These are phyloP conservation scores for Schrenkiella parvula DNA, from an alignment of 345 rosid species.

Conservation along the genomic window DNA sequence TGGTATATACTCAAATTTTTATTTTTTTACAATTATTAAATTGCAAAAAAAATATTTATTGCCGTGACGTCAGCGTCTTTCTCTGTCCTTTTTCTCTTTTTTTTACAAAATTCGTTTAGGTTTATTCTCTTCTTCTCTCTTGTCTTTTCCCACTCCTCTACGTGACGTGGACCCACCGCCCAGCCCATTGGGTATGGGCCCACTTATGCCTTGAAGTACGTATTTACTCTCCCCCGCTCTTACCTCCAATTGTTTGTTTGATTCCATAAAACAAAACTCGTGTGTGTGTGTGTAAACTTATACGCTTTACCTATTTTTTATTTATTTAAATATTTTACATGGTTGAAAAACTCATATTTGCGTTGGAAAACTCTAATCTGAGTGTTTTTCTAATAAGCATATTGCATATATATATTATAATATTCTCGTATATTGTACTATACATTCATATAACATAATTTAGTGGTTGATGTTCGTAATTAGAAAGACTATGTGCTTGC, in stretches of 20 bases:
- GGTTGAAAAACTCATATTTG: background rate
- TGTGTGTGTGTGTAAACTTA: background rate
- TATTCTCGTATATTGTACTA: background rate
- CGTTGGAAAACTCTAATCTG: background rate
- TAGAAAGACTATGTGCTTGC: background rate
- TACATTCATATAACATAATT: background rate
- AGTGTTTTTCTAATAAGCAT: too few relatives aligned
- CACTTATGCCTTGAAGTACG: background rate
- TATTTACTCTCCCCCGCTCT: background rate
- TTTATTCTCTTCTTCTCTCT: slow-evolving; percentile 5
- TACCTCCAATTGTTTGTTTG: background rate
- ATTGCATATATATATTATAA: too few relatives aligned
- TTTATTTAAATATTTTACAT: background rate
- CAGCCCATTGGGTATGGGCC: background rate
- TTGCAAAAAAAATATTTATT: background rate
- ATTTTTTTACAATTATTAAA: too few relatives aligned
- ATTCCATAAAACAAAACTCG: background rate
- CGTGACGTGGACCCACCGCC: slow-evolving; percentile 9
- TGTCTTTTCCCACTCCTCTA: background rate
- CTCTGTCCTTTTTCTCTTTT: background rate
- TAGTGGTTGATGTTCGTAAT: background rate
- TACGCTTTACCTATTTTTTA: background rate
- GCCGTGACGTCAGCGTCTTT: slow-evolving; percentile 5
- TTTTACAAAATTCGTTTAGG: background rate
- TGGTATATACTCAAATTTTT: too few relatives aligned